A percentile compares a stretch with the other conserved stretches of the same genome.
These are phyloP conservation scores for Eucalyptus rudis DNA, from an alignment of 345 rosid genomes.

Conservation along the genomic window DNA sequence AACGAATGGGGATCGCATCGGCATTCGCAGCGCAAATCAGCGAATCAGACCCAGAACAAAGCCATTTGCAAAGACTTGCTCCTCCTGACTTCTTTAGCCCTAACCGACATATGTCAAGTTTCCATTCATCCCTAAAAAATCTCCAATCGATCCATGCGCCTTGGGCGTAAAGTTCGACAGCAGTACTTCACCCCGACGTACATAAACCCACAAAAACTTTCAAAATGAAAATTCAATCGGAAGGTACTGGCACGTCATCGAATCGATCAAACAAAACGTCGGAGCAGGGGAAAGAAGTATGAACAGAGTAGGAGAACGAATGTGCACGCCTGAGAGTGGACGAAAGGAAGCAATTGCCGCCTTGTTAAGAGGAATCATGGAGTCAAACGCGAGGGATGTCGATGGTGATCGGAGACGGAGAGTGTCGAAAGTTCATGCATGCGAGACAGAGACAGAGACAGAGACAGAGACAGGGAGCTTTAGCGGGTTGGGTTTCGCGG, in stretches of 20 bases:
- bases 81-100: background rate
- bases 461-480: background rate
- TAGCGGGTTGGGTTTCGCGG: background rate
- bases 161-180: background rate
- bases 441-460: background rate
- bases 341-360: background rate
- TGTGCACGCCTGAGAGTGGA: background rate
- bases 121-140: background rate
- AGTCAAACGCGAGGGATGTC: background rate
- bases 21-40: background rate
- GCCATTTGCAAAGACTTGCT: background rate
- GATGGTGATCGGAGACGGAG: background rate
- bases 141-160: background rate
- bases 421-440: background rate
- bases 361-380: background rate
- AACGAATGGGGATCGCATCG: background rate
- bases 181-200: background rate
- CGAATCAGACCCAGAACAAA: background rate
- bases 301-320: background rate
- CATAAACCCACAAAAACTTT: background rate
- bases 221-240: background rate
- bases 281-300: background rate
- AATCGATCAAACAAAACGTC: background rate
- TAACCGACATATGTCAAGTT: background rate
- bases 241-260: background rate